Evolutionary conservation across 345 rosid genomes (phyloP).

Genomic region (Cardamine occulta): DNA sequence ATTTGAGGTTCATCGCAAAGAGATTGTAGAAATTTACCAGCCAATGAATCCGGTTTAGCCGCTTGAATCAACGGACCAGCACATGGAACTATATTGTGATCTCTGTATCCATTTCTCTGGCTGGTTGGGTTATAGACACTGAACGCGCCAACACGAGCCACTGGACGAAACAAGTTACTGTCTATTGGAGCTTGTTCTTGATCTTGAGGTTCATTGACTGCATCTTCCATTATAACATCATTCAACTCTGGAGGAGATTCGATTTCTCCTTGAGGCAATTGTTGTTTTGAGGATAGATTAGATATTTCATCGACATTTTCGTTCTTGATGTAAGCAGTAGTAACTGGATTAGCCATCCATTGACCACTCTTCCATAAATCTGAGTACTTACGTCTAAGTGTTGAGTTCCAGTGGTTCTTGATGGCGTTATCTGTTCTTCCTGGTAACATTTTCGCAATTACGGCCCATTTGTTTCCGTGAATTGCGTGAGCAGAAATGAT

Average conservation of each 20-base stretch:
- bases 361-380: constrained; percentile 46
- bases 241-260: constrained; percentile 35
- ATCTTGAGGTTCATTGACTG: constrained; percentile 39
- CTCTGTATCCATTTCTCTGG: constrained; percentile 43
- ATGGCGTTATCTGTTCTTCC: constrained; percentile 93
- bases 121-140: constrained; percentile 55
- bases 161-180: constrained; percentile 51
- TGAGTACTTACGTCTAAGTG: constrained; percentile 62
- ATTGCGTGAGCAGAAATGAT: constrained; percentile 68
- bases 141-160: constrained; percentile 75
- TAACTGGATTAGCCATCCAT: constrained; percentile 43
- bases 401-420: constrained; percentile 94
- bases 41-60: constrained; percentile 52
- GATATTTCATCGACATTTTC: constrained; percentile 34
- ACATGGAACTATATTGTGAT: constrained; percentile 47
- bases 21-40: constrained; percentile 61
- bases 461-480: constrained; percentile 97
- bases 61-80: constrained; percentile 62
- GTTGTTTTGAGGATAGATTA: constrained; percentile 55
- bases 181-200: constrained; percentile 37
- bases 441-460: constrained; percentile 71
- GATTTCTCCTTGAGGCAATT: constrained; percentile 50
- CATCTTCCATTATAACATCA: constrained; percentile 46
- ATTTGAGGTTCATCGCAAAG: constrained; percentile 54
- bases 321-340: constrained; percentile 44